Evolutionary conservation across 2,329 filamentous ascomycete species (phyloP), one percentile per base, ranked within the genome.

Genomic region (Stemphylium vesicarium): DNA sequence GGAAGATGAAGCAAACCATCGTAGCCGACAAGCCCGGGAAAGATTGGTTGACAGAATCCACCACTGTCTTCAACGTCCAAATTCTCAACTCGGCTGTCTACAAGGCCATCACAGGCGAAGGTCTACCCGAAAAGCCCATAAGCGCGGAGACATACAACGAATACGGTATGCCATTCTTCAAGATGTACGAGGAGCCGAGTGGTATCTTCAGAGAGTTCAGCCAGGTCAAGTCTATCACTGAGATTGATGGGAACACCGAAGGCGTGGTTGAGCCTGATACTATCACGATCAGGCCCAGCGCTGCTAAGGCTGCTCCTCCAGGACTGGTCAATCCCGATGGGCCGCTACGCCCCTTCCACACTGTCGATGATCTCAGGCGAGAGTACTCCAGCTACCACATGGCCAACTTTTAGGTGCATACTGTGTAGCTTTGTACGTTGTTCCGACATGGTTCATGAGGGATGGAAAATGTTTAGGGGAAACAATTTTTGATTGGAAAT

Each of bases 1-100:
- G 78, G 0, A 64, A 72, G 20, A 79, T 80, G 52, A 72, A 72
- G 10, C 78, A 81, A 57, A 63, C 62, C 8, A 78, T 80, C 45
- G 13, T 64, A 0, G 20, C 49, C 9, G 78, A 80, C 51, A 41
- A 48, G 2, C 18, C 69, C 6, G 43, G 36, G 3, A 36, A 35
- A 38, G 1, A 56, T 60, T 33, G 44, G 59, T 33, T 56, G 4
- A 24, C 24, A 8, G 31, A n/a, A 2, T 44, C 47, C 6, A 66
- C 69, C 12, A 71, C 60, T 18, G 62, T 75, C 33, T 69, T 79
- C 61, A 78, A 79, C 50, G 63, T 78, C 1, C 76, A 79, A 47
- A 73, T 80, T 15, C 62, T 80, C 37, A 77, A 79, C 57, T 69
- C 74, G 3, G 51, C 50, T 0, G 43, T 49, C 5, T 80, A 78